These are phyloP conservation scores for grape (Vitis vinifera) DNA, from an alignment of 164 flowering plant genomes.

Conservation along the genomic window ASM3070453v1 NC_081816.1:3117501-3118000, in stretches of 20 bases:
- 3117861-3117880: no score
- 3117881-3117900: no score
- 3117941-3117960: no score
- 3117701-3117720: conserved; percentile 40
- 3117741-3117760: conserved; percentile 35
- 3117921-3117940: no score
- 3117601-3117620: conserved; percentile 32
- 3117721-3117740: conserved; percentile 41
- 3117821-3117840: not conserved
- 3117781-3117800: conserved; percentile 18
- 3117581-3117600: conserved; percentile 24
- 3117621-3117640: conserved; percentile 37
- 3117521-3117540: no score
- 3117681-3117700: conserved; percentile 40
- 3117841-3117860: no score
- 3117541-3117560: conserved; percentile 12
- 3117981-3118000: no score
- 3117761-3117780: conserved; percentile 31
- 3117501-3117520: no score
- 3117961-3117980: no score
- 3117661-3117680: conserved; percentile 27
- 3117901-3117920: no score
- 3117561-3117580: conserved; percentile 16
- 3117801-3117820: not conserved
- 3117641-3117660: conserved; percentile 18